These are phyloP conservation scores for Entomortierella parvispora DNA, from an alignment of 192 early-diverging fungal species.

Conservation along the genomic window DNA sequence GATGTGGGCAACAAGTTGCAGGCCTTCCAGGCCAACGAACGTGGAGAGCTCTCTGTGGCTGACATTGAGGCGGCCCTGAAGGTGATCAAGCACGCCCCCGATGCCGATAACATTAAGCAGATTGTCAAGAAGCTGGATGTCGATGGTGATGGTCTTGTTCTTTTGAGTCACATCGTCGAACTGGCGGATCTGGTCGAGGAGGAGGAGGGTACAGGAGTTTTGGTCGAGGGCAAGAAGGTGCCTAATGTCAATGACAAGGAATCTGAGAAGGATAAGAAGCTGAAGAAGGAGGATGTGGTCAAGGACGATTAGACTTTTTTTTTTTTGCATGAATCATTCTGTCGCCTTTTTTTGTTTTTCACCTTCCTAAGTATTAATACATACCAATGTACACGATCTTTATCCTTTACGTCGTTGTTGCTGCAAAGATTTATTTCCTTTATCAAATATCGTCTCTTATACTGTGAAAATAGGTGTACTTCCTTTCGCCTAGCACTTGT, in stretches of 20 bases:
- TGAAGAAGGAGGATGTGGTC: slow-evolving; percentile 25
- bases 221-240: slow-evolving; percentile 32
- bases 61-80: slow-evolving; percentile 72
- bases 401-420: too few relatives aligned
- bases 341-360: too few relatives aligned
- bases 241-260: slow-evolving; percentile 19
- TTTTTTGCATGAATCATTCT: too few relatives aligned
- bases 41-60: slow-evolving; percentile 65
- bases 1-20: slow-evolving; percentile 63
- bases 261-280: slow-evolving; percentile 12
- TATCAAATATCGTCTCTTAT: too few relatives aligned
- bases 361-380: too few relatives aligned
- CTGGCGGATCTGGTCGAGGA: slow-evolving; percentile 54
- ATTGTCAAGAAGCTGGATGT: slow-evolving; percentile 76
- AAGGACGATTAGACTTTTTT: not conserved
- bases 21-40: slow-evolving; percentile 64
- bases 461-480: too few relatives aligned
- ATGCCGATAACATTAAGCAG: slow-evolving; percentile 69
- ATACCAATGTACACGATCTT: too few relatives aligned
- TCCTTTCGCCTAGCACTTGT: too few relatives aligned
- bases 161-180: slow-evolving; percentile 64
- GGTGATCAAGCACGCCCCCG: slow-evolving; percentile 68
- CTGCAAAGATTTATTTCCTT: too few relatives aligned
- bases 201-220: slow-evolving; percentile 66
- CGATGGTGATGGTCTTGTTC: slow-evolving; percentile 71